These are phyloP conservation scores for Colletotrichum sp. DNA, from an alignment of 2,329 filamentous ascomycete genomes.

Conservation along the genomic window DNA sequence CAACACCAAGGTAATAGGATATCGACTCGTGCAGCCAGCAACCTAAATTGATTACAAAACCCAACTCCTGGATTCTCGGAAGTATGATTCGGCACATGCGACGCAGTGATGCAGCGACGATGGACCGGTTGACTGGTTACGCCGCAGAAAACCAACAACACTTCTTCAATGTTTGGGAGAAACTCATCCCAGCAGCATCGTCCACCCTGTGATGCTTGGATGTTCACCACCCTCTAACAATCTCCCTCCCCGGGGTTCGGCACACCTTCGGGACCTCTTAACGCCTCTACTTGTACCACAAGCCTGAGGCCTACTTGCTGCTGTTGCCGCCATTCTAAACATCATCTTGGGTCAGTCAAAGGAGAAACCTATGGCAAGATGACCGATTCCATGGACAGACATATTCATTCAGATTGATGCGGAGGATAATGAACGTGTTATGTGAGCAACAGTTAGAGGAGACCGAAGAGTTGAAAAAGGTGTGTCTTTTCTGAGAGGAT, in stretches of 20 bases:
- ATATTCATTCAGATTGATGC: conserved; percentile 70
- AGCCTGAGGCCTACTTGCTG: background rate
- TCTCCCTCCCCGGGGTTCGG: background rate
- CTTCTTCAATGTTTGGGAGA: background rate
- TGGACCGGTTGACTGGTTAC: background rate
- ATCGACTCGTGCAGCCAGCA: background rate
- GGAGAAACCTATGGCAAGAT: conserved; percentile 50
- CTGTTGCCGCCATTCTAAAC: background rate
- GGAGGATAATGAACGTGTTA: conserved; percentile 56
- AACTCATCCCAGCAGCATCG: background rate
- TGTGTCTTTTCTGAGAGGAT: too few relatives aligned
- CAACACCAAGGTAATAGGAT: background rate
- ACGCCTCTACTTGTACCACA: background rate
- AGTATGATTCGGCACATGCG: background rate
- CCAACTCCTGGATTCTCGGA: background rate
- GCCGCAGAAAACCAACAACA: background rate
- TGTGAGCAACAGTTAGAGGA: too few relatives aligned
- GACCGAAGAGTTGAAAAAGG: too few relatives aligned
- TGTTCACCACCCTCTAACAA: background rate
- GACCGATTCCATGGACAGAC: conserved; percentile 56
- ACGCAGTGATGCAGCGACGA: background rate
- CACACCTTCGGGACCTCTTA: background rate
- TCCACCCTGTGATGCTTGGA: background rate
- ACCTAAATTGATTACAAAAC: background rate
- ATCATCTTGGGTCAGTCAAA: conserved; percentile 55